Evolutionary conservation across 768 basidiomycete species (phyloP).

Genomic region (Rhizopogon salebrosus): DNA sequence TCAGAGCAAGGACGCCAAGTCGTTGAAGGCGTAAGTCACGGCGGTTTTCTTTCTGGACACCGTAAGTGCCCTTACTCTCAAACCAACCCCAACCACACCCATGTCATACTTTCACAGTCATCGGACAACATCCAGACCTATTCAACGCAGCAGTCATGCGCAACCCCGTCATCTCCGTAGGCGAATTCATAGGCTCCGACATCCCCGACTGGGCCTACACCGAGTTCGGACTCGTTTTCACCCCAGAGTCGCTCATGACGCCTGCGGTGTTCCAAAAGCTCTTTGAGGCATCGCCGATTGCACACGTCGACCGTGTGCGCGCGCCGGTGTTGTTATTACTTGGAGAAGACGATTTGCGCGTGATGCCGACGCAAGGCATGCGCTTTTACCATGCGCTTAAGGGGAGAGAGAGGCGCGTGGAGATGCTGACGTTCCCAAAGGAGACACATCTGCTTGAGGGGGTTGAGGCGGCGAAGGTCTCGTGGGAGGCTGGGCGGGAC

Average conservation of each 20-base stretch:
- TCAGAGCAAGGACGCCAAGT: constrained; percentile 49
- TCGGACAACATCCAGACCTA: constrained; percentile 54
- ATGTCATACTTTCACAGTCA: constrained; percentile 34
- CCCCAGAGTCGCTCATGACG: constrained; percentile 33
- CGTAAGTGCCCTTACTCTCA: constrained; percentile 31
- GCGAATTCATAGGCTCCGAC: constrained; percentile 52
- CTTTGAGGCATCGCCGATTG: constrained; percentile 50
- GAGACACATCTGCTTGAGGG: constrained; percentile 63
- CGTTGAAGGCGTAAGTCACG: constrained; percentile 64
- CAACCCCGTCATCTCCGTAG: constrained; percentile 65
- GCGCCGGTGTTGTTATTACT: constrained; percentile 54
- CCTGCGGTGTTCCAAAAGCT: constrained; percentile 40
- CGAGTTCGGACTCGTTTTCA: constrained; percentile 35
- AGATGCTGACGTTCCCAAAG: constrained; percentile 57
- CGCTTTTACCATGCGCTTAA: constrained; percentile 66
- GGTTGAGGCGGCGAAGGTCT: constrained; percentile 52
- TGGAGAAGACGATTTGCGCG: constrained; percentile 57
- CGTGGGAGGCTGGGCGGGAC: constrained; percentile 46
- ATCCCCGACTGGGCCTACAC: constrained; percentile 64
- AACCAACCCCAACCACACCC: background rate
- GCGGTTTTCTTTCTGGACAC: constrained; percentile 59
- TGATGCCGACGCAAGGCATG: constrained; percentile 56
- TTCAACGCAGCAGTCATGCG: constrained; percentile 60
- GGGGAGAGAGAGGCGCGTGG: constrained; percentile 37
- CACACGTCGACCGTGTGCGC: constrained; percentile 43